Conservation (phyloP, 768 basidiomycete species). For the Hypsizygus marmoreus region DNA sequence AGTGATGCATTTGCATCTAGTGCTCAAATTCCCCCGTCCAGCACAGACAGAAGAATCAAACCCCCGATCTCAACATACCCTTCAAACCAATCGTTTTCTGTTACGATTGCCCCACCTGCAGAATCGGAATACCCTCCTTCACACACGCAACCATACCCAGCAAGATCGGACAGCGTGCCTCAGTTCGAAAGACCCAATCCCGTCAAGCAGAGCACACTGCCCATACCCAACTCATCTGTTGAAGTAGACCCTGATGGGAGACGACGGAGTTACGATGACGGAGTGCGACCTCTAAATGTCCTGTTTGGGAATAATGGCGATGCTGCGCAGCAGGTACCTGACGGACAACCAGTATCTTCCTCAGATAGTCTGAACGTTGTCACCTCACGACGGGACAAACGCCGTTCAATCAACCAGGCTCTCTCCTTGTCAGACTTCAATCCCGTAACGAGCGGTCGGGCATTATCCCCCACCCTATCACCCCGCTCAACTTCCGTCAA, state of each 20-base stretch:
- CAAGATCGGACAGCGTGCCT: constrained; percentile 16
- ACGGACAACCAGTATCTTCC: constrained; percentile 14
- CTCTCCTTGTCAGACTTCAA: constrained; percentile 37
- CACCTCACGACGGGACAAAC: constrained; percentile 43
- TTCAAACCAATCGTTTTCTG: constrained; percentile 38
- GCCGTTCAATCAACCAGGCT: constrained; percentile 52
- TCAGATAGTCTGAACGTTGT: constrained; percentile 34
- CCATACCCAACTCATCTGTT: constrained; percentile 29
- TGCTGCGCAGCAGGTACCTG: constrained; percentile 15
- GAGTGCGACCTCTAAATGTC: constrained; percentile 44
- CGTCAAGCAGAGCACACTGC: constrained; percentile 43
- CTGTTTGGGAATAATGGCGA: constrained; percentile 30
- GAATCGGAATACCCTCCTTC: constrained; percentile 18
- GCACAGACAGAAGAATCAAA: constrained; percentile 13
- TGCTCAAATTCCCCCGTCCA: constrained; percentile 14
- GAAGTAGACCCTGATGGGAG: constrained; percentile 30
- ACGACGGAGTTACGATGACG: constrained; percentile 46
- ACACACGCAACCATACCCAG: constrained; percentile 14
- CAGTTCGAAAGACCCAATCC: constrained; percentile 20
- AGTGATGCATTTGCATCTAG: constrained; percentile 39
- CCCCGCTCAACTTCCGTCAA: constrained; percentile 32
- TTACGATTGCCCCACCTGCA: constrained; percentile 44
- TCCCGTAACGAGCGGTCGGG: constrained; percentile 18
- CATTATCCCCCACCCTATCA: constrained; percentile 28
- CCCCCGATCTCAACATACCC: constrained; percentile 22